Evolutionary conservation across 73 alveolate genomes (phyloP).

Genomic region (Paramecium sexaurelia): DNA sequence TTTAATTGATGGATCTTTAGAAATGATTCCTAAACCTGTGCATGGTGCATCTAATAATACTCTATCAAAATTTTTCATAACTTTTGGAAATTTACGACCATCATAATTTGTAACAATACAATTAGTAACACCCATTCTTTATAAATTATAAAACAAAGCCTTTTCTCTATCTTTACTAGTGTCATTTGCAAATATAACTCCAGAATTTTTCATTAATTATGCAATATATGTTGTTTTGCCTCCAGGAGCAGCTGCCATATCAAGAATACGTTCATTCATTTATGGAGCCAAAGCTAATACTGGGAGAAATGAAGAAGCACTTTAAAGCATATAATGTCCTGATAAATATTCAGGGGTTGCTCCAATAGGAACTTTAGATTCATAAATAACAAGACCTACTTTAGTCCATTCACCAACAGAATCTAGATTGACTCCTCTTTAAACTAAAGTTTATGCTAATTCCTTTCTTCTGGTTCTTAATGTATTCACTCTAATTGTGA

Average conservation of each 20-base stretch:
- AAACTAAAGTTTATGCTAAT: conserved; percentile 91
- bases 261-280: conserved; percentile 96
- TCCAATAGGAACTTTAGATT: conserved; percentile 98
- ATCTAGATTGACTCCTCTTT: conserved; percentile 97
- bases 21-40: conserved; percentile 98
- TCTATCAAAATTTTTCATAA: conserved; percentile 94
- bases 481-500: conserved; percentile 97
- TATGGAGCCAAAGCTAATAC: conserved; percentile 98
- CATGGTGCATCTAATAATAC: conserved; percentile 99
- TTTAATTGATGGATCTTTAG: conserved; percentile 98
- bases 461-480: conserved; percentile 97
- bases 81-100: conserved; percentile 94
- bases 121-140: conserved; percentile 98
- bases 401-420: conserved; percentile 98
- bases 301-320: conserved; percentile 98
- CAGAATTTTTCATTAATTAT: conserved; percentile 98
- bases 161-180: conserved; percentile 91
- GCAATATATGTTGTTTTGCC: conserved; percentile 98
- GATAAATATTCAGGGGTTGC: conserved; percentile 98
- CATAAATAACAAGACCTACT: conserved; percentile 98
- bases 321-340: conserved; percentile 93
- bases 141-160: conserved; percentile 89
- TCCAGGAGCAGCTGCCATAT: conserved; percentile 99
- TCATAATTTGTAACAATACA: conserved; percentile 96
- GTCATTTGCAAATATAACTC: conserved; percentile 98